These are phyloP conservation scores for Phycomyces blakesleeanus DNA, from an alignment of 192 early-diverging fungal species.

Conservation along the genomic window DNA sequence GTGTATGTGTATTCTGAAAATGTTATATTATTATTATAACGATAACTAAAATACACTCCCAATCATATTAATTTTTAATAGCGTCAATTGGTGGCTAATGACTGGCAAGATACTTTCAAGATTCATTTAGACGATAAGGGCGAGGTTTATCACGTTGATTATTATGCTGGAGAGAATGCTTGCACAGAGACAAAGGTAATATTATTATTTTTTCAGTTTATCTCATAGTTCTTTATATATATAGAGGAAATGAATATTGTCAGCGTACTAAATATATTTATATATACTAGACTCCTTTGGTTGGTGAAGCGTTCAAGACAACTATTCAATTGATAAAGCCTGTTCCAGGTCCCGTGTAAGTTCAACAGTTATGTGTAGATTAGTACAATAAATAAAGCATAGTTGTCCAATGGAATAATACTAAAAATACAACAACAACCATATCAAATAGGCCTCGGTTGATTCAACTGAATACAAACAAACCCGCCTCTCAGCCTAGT, in stretches of 20 bases:
- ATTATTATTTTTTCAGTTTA: not conserved
- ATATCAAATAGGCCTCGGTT: not conserved
- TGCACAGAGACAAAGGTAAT: constrained; percentile 20
- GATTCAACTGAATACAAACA: not conserved
- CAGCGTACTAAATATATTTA: too few species aligned
- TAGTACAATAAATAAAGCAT: too few species aligned
- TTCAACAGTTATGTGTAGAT: too few species aligned
- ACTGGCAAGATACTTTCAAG: constrained; percentile 21
- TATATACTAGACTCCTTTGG: constrained; percentile 1
- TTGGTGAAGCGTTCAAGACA: constrained; percentile 15
- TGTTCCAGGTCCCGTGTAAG: constrained; percentile 15
- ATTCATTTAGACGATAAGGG: constrained; percentile 22
- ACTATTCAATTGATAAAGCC: constrained; percentile 4
- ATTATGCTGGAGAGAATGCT: constrained; percentile 19
- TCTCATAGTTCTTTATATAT: not conserved
- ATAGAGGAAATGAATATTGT: too few species aligned
- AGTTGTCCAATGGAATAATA: too few species aligned
- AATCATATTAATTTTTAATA: too few species aligned
- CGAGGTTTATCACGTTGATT: constrained; percentile 25
- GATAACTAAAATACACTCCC: too few species aligned
- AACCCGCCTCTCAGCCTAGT: not conserved
- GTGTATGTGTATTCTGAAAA: not conserved
- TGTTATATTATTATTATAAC: not conserved
- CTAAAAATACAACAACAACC: too few species aligned
- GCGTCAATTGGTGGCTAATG: constrained; percentile 28